Evolutionary conservation across 2,329 filamentous ascomycete species (phyloP).

Genomic region (Hirsutella rhossiliensis): DNA sequence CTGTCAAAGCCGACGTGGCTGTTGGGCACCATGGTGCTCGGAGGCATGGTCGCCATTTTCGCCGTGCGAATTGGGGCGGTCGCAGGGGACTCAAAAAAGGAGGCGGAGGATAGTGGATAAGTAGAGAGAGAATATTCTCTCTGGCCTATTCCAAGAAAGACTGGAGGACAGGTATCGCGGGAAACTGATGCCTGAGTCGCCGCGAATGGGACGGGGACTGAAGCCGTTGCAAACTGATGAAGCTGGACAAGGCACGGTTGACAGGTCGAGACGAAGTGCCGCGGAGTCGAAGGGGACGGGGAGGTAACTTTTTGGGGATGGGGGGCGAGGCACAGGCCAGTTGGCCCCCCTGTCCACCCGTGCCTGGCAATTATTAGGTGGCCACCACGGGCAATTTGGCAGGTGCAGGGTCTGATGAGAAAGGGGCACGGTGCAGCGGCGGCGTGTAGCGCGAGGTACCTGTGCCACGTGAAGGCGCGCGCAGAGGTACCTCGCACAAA

Average conservation of each 20-base stretch:
- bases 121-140: not conserved
- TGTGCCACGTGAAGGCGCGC: not conserved
- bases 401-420: constrained; percentile 23
- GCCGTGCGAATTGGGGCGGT: constrained; percentile 6
- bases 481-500: not conserved
- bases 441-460: constrained; percentile 5
- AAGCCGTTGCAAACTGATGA: constrained; percentile 1
- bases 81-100: not conserved
- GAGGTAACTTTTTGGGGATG: constrained; percentile 19
- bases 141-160: constrained; percentile 24
- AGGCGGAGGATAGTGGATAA: not conserved
- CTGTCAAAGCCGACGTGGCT: constrained; percentile 99
- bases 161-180: constrained; percentile 12
- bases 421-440: constrained; percentile 28
- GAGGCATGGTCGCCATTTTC: constrained; percentile 48
- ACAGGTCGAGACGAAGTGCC: constrained; percentile 1
- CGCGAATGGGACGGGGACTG: constrained; percentile 1
- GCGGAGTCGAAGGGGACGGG: constrained; percentile 11
- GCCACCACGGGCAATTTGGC: constrained; percentile 28
- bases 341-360: constrained; percentile 5
- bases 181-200: constrained; percentile 4
- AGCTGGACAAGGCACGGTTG: constrained; percentile 2
- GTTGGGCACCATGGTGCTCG: constrained; percentile 70
- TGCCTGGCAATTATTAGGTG: not conserved
- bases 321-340: constrained; percentile 12